These are phyloP conservation scores for Aureobasidium subglaciale DNA, from an alignment of 2,329 filamentous ascomycete genomes.

Conservation along the genomic window DNA sequence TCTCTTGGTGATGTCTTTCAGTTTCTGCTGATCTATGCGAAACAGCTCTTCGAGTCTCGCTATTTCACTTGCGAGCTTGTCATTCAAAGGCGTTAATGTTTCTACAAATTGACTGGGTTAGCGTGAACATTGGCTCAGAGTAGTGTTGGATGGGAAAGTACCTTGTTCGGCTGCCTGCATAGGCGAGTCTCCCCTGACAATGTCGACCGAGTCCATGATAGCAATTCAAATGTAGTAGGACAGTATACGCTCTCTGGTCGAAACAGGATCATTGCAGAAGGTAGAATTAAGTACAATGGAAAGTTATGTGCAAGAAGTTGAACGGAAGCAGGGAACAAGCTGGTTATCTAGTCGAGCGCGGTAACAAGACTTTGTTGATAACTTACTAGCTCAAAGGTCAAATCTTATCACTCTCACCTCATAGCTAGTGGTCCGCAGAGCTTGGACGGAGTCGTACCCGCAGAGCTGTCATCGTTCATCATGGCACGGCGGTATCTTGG, in stretches of 20 bases:
- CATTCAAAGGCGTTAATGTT: neutral
- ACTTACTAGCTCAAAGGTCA: neutral
- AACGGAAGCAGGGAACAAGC: neutral
- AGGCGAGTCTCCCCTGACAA: neutral
- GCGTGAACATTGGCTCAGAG: neutral
- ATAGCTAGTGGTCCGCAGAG: neutral
- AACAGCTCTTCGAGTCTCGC: slow-evolving; percentile 73
- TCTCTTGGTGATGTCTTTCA: slow-evolving; percentile 79
- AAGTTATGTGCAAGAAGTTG: no score
- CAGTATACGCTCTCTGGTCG: neutral
- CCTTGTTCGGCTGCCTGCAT: neutral
- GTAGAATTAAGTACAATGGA: no score
- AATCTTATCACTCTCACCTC: slow-evolving; percentile 3
- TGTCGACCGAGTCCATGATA: neutral
- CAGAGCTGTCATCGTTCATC: slow-evolving; percentile 1
- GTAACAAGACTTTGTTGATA: neutral
- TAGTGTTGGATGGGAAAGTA: neutral
- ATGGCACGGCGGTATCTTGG: neutral
- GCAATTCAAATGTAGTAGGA: neutral
- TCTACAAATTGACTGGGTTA: neutral
- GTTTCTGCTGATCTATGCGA: slow-evolving; percentile 63
- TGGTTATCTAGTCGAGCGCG: neutral
- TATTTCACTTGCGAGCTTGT: slow-evolving; percentile 62
- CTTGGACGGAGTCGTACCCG: neutral
- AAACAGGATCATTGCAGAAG: no score